Percentiles rank a stretch among this genome's conserved stretches.
Conservation (phyloP, 176 grass and related monocot genomes). For the Alopecurus myosuroides region DNA sequence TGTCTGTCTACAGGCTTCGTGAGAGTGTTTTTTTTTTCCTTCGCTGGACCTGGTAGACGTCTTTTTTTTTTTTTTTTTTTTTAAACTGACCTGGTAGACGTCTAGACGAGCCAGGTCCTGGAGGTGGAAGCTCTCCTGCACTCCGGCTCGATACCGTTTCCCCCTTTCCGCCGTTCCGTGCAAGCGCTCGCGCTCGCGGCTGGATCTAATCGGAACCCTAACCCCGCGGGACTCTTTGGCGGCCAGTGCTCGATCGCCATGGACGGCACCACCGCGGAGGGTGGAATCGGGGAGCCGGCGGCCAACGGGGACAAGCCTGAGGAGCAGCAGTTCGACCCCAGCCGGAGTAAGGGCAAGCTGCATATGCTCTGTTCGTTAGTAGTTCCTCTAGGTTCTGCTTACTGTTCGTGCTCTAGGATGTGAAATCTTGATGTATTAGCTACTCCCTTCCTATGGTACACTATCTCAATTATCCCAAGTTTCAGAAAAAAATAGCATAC, state of each 20-base stretch:
- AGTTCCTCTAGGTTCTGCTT: not conserved
- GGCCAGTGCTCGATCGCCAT: not conserved
- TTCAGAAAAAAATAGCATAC: not conserved
- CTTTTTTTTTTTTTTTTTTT: too few species aligned
- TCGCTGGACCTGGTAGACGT: too few species aligned
- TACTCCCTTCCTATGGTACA: not conserved
- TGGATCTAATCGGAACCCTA: not conserved
- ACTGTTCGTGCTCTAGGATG: not conserved
- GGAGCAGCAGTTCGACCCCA: conserved; percentile 6
- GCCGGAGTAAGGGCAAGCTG: not conserved
- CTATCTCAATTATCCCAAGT: not conserved
- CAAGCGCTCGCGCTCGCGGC: not conserved
- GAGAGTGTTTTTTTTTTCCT: too few species aligned
- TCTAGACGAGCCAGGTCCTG: too few species aligned
- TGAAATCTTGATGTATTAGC: not conserved
- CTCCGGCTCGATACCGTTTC: not conserved
- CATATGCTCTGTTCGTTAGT: not conserved
- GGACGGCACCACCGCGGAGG: not conserved
- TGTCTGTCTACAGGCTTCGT: too few species aligned
- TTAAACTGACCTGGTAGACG: not conserved
- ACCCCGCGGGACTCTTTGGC: not conserved
- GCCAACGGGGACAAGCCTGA: not conserved
- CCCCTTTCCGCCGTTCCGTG: not conserved
- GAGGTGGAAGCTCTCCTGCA: not conserved
- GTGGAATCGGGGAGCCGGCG: not conserved